Evolutionary conservation across 177 flowering plant genomes (phyloP).

Genomic region (Telopea speciosissima): DNA sequence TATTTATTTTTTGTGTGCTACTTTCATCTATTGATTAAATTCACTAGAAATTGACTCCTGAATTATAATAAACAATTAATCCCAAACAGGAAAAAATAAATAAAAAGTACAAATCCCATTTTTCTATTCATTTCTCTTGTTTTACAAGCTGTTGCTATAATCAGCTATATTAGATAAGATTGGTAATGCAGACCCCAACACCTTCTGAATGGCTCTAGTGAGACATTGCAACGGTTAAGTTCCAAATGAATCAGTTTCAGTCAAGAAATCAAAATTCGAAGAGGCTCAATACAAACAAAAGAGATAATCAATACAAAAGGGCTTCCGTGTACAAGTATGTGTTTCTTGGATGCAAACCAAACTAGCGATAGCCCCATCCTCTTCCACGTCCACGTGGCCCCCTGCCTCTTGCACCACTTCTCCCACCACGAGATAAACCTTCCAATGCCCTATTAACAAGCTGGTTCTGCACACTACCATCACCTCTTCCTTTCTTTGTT

Average conservation of each 20-base stretch:
- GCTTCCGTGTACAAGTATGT: neutral
- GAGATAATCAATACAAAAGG: neutral
- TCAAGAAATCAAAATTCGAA: neutral
- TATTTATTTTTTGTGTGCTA: no score
- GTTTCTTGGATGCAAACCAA: neutral
- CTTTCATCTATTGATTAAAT: neutral
- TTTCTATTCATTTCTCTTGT: neutral
- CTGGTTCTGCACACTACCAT: constrained; percentile 57
- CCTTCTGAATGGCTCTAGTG: neutral
- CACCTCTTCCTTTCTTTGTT: constrained; percentile 67
- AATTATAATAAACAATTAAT: neutral
- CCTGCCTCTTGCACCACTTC: constrained; percentile 44
- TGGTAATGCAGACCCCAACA: neutral
- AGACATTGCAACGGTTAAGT: constrained; percentile 1
- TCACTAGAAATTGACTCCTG: neutral
- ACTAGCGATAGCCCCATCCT: constrained; percentile 50
- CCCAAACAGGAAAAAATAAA: neutral
- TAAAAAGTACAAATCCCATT: neutral
- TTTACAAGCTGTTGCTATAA: neutral
- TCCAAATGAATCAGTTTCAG: neutral
- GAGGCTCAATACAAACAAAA: neutral
- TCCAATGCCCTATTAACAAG: constrained; percentile 76
- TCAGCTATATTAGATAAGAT: neutral
- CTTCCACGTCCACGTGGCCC: constrained; percentile 48
- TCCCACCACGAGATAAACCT: constrained; percentile 62